Evolutionary conservation across 2,329 filamentous ascomycete species (phyloP).

Genomic region (Ascochyta fabae): DNA sequence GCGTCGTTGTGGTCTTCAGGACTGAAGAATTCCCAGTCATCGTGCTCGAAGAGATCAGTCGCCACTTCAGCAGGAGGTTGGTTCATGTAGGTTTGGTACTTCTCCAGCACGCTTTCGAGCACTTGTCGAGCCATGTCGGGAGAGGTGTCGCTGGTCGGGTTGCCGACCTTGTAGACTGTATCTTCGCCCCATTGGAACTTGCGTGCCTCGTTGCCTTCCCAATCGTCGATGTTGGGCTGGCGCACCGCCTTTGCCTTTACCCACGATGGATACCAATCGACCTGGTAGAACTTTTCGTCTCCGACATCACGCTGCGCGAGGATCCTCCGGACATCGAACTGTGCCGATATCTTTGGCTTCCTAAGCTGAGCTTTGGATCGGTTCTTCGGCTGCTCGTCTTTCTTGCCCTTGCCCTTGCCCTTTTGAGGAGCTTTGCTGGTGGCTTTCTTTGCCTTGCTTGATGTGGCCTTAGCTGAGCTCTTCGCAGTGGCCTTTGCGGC

Average conservation of each 20-base stretch:
- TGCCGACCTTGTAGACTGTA: not conserved
- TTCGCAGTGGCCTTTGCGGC: no score
- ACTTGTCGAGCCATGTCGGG: not conserved
- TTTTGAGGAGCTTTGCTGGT: no score
- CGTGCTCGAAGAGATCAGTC: not conserved
- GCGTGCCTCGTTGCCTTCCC: not conserved
- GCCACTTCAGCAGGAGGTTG: not conserved
- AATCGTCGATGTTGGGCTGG: not conserved
- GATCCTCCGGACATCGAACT: not conserved
- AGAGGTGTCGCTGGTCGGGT: not conserved
- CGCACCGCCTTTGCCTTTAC: not conserved
- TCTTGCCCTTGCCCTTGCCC: not conserved
- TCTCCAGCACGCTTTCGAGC: not conserved
- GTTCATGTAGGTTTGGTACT: not conserved
- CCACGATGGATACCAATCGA: not conserved
- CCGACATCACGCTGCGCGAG: not conserved
- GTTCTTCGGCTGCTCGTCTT: not conserved
- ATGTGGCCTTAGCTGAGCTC: no score
- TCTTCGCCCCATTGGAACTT: not conserved
- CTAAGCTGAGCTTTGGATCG: not conserved
- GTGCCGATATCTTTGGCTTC: not conserved
- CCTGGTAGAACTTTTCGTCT: not conserved
- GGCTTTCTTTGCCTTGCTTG: no score
- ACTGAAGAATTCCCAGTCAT: not conserved
- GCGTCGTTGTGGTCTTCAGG: not conserved